Evolutionary conservation across 352 stramenopile species (phyloP).

Genomic region (Pythium volutum): DNA sequence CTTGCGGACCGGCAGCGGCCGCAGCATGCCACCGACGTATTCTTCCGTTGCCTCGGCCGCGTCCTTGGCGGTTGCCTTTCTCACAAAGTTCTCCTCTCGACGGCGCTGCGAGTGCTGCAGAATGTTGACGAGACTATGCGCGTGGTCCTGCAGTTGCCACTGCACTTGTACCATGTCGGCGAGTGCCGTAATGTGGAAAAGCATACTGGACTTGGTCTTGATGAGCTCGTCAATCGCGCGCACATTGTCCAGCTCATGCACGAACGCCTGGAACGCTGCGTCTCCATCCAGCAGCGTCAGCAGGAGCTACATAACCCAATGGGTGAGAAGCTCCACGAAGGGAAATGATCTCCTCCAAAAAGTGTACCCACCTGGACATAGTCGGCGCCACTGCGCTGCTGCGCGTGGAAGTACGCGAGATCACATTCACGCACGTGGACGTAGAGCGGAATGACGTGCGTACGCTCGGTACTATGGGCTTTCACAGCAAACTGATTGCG

Average conservation of each 20-base stretch:
- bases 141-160: constrained; percentile 56
- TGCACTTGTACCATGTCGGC: constrained; percentile 41
- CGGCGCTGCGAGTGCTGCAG: constrained; percentile 24
- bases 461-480: constrained; percentile 39
- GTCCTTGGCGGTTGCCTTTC: constrained; percentile 6
- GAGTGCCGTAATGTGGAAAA: constrained; percentile 22
- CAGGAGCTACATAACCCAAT: constrained; percentile 7
- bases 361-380: constrained; percentile 38
- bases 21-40: constrained; percentile 39
- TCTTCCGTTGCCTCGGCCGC: constrained; percentile 20
- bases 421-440: constrained; percentile 60
- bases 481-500: constrained; percentile 64
- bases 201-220: constrained; percentile 34
- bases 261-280: constrained; percentile 46
- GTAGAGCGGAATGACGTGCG: constrained; percentile 52
- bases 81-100: constrained; percentile 29
- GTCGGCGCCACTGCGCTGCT: constrained; percentile 20
- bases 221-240: constrained; percentile 35
- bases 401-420: constrained; percentile 50
- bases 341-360: neutral
- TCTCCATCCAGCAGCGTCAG: constrained; percentile 45
- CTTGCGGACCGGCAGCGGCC: constrained; percentile 49
- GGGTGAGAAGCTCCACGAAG: neutral
- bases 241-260: constrained; percentile 52
- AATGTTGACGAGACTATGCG: constrained; percentile 47